Evolutionary conservation across 495 filamentous ascomycete genomes (phyloP).

Genomic region (Penicillium lividum): DNA sequence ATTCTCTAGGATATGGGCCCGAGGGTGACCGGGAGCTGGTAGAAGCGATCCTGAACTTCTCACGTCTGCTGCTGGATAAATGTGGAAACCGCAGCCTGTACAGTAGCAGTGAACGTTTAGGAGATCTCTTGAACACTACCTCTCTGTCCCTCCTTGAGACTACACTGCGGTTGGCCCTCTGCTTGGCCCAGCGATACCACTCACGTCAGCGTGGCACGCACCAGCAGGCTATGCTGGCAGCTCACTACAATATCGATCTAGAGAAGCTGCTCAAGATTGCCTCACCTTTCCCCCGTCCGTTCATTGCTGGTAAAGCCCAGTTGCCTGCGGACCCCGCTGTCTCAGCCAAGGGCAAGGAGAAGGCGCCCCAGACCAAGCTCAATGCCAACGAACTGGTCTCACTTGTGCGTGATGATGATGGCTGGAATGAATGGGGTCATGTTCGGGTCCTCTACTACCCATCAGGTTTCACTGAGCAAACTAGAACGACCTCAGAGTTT

Average conservation of each 20-base stretch:
- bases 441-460: constrained; percentile 68
- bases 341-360: constrained; percentile 73
- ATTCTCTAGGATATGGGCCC: constrained; percentile 58
- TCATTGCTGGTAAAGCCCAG: constrained; percentile 35
- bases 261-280: constrained; percentile 83
- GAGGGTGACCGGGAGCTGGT: constrained; percentile 81
- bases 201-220: constrained; percentile 72
- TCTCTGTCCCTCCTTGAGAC: constrained; percentile 72
- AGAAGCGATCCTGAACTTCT: constrained; percentile 79
- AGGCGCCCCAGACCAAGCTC: constrained; percentile 48
- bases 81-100: constrained; percentile 98
- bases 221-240: constrained; percentile 72
- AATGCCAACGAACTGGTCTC: constrained; percentile 76
- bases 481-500: constrained; percentile 29
- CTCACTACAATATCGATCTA: constrained; percentile 93
- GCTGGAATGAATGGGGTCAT: constrained; percentile 69
- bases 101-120: constrained; percentile 83
- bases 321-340: constrained; percentile 48
- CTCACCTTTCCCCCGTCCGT: constrained; percentile 75
- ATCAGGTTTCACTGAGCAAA: constrained; percentile 34
- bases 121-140: constrained; percentile 84
- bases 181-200: constrained; percentile 89
- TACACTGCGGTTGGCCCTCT: constrained; percentile 73
- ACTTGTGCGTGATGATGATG: constrained; percentile 57
- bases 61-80: constrained; percentile 81